Conservation (phyloP, 2,329 filamentous ascomycete genomes). For the Fusarium sulawesiense region DNA sequence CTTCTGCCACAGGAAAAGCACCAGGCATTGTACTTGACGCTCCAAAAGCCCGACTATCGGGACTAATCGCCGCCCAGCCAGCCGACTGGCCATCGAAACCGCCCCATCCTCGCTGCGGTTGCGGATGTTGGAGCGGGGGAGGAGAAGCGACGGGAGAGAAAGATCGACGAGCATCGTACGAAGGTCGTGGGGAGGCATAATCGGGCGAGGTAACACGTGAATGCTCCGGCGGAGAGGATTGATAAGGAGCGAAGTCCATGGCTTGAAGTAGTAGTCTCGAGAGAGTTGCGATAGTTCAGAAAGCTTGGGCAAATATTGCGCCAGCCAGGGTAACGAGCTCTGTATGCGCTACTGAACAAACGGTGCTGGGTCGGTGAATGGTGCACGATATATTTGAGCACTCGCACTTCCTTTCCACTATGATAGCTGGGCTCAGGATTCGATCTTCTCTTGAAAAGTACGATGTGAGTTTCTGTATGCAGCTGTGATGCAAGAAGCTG, state of each 20-base stretch:
- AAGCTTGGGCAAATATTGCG: neutral
- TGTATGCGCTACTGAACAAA: neutral
- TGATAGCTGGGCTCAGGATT: neutral
- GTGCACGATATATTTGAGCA: neutral
- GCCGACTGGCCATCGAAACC: conserved; percentile 54
- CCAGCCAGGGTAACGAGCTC: neutral
- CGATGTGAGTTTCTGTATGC: neutral
- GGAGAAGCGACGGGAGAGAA: conserved; percentile 61
- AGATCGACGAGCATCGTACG: conserved; percentile 65
- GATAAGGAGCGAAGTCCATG: conserved; percentile 98
- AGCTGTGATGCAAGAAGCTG: neutral
- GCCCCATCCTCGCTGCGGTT: conserved; percentile 67
- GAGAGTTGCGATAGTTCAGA: neutral
- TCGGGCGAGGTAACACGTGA: conserved; percentile 81
- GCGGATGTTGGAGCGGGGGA: conserved; percentile 60
- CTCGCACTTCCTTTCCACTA: neutral
- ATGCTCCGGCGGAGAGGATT: conserved; percentile 89
- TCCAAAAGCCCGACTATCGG: conserved; percentile 39
- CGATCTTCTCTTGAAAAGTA: neutral
- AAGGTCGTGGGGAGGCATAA: conserved; percentile 63
- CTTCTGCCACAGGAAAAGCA: conserved; percentile 58
- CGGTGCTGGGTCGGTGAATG: neutral
- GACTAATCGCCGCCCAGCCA: conserved; percentile 44
- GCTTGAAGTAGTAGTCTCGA: conserved; percentile 34
- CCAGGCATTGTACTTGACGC: conserved; percentile 48